Base-by-base conservation (phyloP, 768 basidiomycete genomes). In the Boletellus emodensis region DNA sequence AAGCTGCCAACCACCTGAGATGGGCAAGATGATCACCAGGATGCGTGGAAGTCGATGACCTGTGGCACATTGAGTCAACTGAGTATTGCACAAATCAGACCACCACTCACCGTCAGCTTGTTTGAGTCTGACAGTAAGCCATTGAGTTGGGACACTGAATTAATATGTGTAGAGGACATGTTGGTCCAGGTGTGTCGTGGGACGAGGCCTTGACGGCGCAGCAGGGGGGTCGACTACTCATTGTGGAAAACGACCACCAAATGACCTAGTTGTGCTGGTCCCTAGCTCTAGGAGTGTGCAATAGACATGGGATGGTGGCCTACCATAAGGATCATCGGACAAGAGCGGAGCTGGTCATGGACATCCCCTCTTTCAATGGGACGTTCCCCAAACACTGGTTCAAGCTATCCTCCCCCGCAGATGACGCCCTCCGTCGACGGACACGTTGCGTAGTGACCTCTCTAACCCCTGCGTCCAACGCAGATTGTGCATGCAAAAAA, bases 11-110 rank as follows among this genome's bases (percentile, higher is more conserved):
- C 22, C 17, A 47, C 17, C n/a, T 40, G 20, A 46, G 22, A 44
- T 40, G 39, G 41, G 24, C 13, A 44, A 53, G 33, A 51, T 6
- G 37, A 70, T 56, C 56, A 88, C 90, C 90, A 92, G 53, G 83
- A 79, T 48, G 90, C 90, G 65, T 90, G 87, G 61, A 92, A 92
- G 69, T 92, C 90, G 53, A 92, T 88, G 52, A 92, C 84, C 87
- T 89, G 42, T 20, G 48, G 28, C 28, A 18, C 37, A 42, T 13
- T n/a, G 24, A 15, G 37, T 38, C 35, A 54, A 47, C 37, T 41
- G 11, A 2, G 20, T 28, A 14, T 20, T 35, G 35, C 17, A 6
- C 37, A 44, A 36, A 22, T 40, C 1, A 24, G 11, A 11, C 3
- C 12, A 20, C 54, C 0, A 51, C 74, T 61, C 48, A 89, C 88